These are phyloP conservation scores for Zizania latifolia DNA, from an alignment of 176 grass and related monocot species.

Conservation along the genomic window DNA sequence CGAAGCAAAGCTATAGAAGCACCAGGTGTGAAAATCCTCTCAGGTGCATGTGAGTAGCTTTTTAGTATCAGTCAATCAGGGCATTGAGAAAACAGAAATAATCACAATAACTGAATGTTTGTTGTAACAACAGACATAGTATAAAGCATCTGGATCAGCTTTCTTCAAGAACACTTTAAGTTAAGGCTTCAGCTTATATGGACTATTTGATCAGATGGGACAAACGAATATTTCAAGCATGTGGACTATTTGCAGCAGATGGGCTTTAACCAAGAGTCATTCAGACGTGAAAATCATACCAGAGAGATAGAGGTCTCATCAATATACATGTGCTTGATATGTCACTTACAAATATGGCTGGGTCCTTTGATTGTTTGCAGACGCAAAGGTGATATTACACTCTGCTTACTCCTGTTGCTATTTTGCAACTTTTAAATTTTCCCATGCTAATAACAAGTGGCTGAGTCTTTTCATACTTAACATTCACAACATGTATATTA, in stretches of 20 bases:
- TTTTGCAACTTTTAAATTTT: not conserved
- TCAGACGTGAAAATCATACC: not conserved
- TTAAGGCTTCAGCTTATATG: not conserved
- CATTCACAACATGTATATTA: not conserved
- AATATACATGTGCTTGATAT: not conserved
- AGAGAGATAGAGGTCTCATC: slow-evolving; percentile 8
- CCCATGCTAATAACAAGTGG: not conserved
- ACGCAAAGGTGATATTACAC: slow-evolving; percentile 11
- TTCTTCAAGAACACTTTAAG: not conserved
- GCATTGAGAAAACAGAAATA: not conserved
- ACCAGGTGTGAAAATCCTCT: not conserved
- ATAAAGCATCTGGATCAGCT: not conserved
- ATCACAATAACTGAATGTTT: not conserved
- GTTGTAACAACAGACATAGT: not conserved
- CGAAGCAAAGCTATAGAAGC: not conserved
- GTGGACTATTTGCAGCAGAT: not conserved
- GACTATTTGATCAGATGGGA: not conserved
- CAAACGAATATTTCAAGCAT: not conserved
- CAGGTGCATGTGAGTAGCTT: not conserved
- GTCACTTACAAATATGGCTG: not conserved
- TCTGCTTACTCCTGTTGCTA: not conserved
- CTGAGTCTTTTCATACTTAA: not conserved
- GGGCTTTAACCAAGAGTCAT: not conserved
- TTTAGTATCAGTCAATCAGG: not conserved
- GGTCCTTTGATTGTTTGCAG: not conserved